Base-by-base conservation (phyloP, 768 basidiomycete species). In the Hortiboletus campestris region DNA sequence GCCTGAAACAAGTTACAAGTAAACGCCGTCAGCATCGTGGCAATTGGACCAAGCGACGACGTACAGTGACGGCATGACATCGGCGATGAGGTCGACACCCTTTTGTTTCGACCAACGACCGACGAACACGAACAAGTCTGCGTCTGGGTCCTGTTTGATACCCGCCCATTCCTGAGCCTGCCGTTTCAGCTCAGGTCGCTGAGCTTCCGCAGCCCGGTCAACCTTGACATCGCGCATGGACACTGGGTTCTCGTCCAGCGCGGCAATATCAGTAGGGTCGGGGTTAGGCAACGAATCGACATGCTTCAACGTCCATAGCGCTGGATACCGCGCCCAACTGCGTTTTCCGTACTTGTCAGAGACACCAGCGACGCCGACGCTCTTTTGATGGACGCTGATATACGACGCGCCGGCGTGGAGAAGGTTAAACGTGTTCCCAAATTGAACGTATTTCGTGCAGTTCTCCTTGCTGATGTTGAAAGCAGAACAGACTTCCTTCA, bases 101-200 rank as follows among this genome's bases (percentile, higher is more conserved):
- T 97, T 97, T 72, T 97, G 94, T 72, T 96, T 97, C 6, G 94
- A 97, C 94, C 94, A 97, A 59, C 94, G 88, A 68, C 94, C 94
- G 60, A 97, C 94, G 72, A 97, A 96, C 59, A 97, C 94, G 67
- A 97, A 96, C 45, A 97, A 71, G 69, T 95, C 92, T 2, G 93
- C 85, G 39, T 90, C 76, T 1, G 94, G 88, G 65, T 96, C 93
- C 65, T 96, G 94, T 68, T 86, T 88, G 73, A 97, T 87, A 46
- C 87, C 85, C 36, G 94, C 94, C 94, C 94, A 97, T 70, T 95
- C 91, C 64, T 97, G 94, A 11, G 94, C 91, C 67, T 94, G 90
- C 13, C 92, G 84, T 74, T 97, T 96, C 68, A 82, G 74, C 68
- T 94, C 94, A 1, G 94, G 94, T 49, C 94, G 88, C 59, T 88